phyloP scores from a whole-genome alignment of 805 yeast species.

The Zygosaccharomyces lentus region DNA sequence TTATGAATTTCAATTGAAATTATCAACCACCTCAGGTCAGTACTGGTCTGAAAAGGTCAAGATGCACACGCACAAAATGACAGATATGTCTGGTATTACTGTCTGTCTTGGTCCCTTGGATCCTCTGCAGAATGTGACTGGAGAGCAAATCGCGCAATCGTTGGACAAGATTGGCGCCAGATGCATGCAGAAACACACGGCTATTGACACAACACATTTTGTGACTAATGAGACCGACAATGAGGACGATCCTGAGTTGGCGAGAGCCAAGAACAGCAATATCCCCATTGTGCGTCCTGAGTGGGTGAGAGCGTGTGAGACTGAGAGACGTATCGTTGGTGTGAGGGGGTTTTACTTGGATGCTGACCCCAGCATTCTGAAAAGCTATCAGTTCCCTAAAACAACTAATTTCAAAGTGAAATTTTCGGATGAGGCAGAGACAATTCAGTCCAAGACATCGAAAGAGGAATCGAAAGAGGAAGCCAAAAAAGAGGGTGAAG shows the following conservation, averaged over 20 bases:
- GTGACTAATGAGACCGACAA: constrained; percentile 43
- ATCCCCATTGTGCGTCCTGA: constrained; percentile 95
- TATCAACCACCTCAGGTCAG: constrained; percentile 88
- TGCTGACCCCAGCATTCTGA: constrained; percentile 43
- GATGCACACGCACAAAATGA: constrained; percentile 90
- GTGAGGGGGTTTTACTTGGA: constrained; percentile 81
- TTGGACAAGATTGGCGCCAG: constrained; percentile 75
- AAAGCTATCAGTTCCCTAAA: constrained; percentile 42
- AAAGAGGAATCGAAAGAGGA: constrained; percentile 11
- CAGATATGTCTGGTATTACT: constrained; percentile 88
- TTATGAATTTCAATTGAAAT: constrained; percentile 71
- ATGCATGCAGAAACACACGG: constrained; percentile 67
- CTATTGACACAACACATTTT: constrained; percentile 91
- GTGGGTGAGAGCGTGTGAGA: constrained; percentile 92
- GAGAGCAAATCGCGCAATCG: constrained; percentile 56
- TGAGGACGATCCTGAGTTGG: constrained; percentile 47
- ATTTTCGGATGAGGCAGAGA: constrained; percentile 2
- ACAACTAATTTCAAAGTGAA: constrained; percentile 8
- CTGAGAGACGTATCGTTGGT: constrained; percentile 85
- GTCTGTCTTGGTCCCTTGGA: constrained; percentile 83
- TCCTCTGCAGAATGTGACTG: constrained; percentile 44
- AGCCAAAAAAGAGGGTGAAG: constrained; percentile 7
- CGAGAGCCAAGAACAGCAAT: constrained; percentile 76
- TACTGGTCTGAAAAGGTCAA: constrained; percentile 62
- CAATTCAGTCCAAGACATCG: constrained; percentile 1